Conservation (phyloP, 2,329 filamentous ascomycete genomes). For the Pezicula rhizophila region DNA sequence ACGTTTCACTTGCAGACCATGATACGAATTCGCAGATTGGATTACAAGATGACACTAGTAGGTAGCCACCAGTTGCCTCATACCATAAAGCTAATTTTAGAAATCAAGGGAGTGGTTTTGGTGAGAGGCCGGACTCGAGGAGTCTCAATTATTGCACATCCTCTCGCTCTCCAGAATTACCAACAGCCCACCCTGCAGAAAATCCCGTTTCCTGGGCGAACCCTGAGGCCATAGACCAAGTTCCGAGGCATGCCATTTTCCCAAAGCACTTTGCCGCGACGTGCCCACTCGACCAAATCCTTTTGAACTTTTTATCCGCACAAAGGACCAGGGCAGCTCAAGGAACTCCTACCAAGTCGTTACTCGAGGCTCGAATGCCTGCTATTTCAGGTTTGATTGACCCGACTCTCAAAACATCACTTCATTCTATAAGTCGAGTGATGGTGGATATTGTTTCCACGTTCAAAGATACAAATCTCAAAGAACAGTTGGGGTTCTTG, state of each 20-base stretch:
- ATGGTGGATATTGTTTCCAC: constrained; percentile 4
- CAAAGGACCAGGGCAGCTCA: neutral
- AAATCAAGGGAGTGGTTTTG: neutral
- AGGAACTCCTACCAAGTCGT: neutral
- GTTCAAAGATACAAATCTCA: constrained; percentile 1
- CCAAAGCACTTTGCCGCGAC: constrained; percentile 2
- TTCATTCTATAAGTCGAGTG: constrained; percentile 1
- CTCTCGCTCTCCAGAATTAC: neutral
- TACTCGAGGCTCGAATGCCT: constrained; percentile 2
- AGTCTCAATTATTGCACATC: neutral
- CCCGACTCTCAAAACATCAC: neutral
- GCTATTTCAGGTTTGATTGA: constrained; percentile 1
- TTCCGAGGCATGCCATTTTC: constrained; percentile 1
- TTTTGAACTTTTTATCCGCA: constrained; percentile 2
- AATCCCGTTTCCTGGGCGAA: neutral
- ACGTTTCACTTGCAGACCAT: neutral
- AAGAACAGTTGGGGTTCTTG: constrained; percentile 2
- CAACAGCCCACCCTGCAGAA: neutral
- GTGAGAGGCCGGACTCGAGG: neutral
- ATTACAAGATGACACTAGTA: neutral
- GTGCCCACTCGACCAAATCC: constrained; percentile 4
- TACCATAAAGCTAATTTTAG: neutral
- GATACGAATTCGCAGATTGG: neutral
- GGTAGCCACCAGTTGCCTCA: neutral
- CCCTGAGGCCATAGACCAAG: neutral